These are phyloP conservation scores for Aspergillus biplanus DNA, from an alignment of 495 filamentous ascomycete species.

Conservation along the genomic window DNA sequence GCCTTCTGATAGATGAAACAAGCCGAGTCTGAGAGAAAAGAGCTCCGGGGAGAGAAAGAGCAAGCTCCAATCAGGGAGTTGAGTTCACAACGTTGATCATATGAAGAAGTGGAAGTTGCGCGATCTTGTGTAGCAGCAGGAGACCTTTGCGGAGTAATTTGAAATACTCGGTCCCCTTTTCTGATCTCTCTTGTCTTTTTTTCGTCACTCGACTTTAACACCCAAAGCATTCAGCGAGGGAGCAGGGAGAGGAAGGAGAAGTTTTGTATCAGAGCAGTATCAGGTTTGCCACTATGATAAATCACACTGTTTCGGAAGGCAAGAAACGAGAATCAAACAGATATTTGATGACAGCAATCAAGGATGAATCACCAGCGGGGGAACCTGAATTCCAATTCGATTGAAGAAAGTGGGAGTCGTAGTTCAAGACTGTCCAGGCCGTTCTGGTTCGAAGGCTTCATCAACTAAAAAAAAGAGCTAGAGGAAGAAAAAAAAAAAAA, in stretches of 20 bases:
- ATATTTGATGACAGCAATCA: slow-evolving; percentile 10
- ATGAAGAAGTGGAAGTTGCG: slow-evolving; percentile 22
- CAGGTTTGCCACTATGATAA: slow-evolving; percentile 32
- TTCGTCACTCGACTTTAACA: background rate
- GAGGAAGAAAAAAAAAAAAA: slow-evolving; percentile 8
- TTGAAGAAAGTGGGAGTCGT: slow-evolving; percentile 5
- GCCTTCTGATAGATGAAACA: slow-evolving; percentile 23
- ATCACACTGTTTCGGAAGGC: slow-evolving; percentile 23
- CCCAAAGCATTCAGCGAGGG: background rate
- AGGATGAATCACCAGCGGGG: slow-evolving; percentile 8
- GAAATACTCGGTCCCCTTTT: slow-evolving; percentile 3
- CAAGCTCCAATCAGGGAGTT: slow-evolving; percentile 21
- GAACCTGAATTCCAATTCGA: background rate
- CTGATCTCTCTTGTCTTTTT: background rate
- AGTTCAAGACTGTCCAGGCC: slow-evolving; percentile 12
- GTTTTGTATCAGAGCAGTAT: slow-evolving; percentile 20
- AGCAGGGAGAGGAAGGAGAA: slow-evolving; percentile 1
- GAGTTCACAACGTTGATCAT: slow-evolving; percentile 20
- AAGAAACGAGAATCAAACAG: background rate
- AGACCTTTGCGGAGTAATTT: slow-evolving; percentile 18
- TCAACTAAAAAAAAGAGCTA: slow-evolving; percentile 7
- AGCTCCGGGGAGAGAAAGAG: slow-evolving; percentile 20
- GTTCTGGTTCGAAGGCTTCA: slow-evolving; percentile 15
- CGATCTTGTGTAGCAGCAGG: slow-evolving; percentile 29
- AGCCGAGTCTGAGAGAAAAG: slow-evolving; percentile 20